Conservation (phyloP, 208 protist species). For the Wallacemonas sp. region DNA sequence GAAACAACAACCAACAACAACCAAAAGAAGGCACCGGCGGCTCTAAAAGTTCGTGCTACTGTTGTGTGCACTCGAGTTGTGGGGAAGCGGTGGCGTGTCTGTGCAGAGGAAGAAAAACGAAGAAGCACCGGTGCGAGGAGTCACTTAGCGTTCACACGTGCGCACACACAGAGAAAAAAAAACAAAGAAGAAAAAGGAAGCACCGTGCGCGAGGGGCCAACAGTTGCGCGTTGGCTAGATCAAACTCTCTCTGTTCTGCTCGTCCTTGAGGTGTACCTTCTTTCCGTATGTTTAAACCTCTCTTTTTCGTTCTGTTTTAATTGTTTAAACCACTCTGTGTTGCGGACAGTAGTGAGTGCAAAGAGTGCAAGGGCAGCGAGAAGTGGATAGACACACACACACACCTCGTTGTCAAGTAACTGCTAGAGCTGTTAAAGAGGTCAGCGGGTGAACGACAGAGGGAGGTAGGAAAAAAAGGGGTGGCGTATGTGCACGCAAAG, state of each 20-base stretch:
- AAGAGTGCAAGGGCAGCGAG: too few relatives aligned
- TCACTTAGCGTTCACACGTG: background rate
- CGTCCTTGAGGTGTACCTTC: background rate
- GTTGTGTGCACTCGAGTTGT: too few relatives aligned
- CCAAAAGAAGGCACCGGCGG: too few relatives aligned
- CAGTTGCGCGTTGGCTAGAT: too few relatives aligned
- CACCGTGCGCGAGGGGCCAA: too few relatives aligned
- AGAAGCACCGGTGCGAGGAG: background rate
- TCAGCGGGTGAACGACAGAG: background rate
- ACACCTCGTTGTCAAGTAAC: background rate
- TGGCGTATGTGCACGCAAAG: too few relatives aligned
- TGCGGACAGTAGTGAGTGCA: too few relatives aligned
- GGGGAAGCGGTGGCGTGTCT: background rate
- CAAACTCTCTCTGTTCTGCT: background rate
- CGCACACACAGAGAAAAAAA: background rate
- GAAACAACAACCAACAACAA: too few relatives aligned
- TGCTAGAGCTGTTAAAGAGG: constrained; percentile 2
- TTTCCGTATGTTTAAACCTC: background rate
- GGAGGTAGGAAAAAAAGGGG: constrained; percentile 3
- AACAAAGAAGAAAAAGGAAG: constrained; percentile 8
- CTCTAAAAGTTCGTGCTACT: too few relatives aligned
- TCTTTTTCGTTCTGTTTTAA: constrained; percentile 1
- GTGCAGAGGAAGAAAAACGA: background rate
- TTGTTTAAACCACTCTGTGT: too few relatives aligned
- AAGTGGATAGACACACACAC: background rate